Percentiles rank a stretch among this genome's conserved stretches.
These are phyloP conservation scores for Hypseocharis bilobata DNA, from an alignment of 441 rosid species.

Conservation along the genomic window DNA sequence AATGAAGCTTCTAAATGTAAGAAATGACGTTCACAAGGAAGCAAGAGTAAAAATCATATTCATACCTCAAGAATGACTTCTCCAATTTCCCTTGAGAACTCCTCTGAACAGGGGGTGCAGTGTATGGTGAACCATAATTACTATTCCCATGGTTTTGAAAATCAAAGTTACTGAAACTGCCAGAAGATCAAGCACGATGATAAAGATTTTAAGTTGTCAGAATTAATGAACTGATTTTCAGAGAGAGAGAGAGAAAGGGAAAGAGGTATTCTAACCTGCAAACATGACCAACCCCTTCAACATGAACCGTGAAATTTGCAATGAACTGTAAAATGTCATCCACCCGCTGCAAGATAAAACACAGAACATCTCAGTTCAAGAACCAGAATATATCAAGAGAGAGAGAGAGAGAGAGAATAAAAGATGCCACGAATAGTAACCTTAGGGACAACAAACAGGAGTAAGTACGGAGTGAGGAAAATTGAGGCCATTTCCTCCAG, in stretches of 20 bases:
- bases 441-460: conserved; percentile 80
- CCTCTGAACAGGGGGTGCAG: conserved; percentile 41
- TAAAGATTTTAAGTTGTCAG: conserved; percentile 3
- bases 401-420: conserved; percentile 7
- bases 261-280: conserved; percentile 53
- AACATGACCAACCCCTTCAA: conserved; percentile 95
- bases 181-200: conserved; percentile 16
- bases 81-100: conserved; percentile 98
- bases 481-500: conserved; percentile 95
- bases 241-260: not conserved
- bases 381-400: not conserved
- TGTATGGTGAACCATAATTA: conserved; percentile 69
- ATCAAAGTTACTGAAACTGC: conserved; percentile 79
- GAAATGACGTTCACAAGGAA: not conserved
- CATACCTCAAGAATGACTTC: conserved; percentile 89
- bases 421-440: conserved; percentile 27
- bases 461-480: conserved; percentile 86
- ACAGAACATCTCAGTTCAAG: conserved; percentile 18
- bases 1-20: not conserved
- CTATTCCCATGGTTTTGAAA: conserved; percentile 80
- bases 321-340: conserved; percentile 89
- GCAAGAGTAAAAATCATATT: not conserved
- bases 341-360: conserved; percentile 59
- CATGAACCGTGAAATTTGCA: conserved; percentile 57
- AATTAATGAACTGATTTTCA: not conserved